Conservation (phyloP, 2,329 filamentous ascomycete genomes). For the Xylogone sp. region DNA sequence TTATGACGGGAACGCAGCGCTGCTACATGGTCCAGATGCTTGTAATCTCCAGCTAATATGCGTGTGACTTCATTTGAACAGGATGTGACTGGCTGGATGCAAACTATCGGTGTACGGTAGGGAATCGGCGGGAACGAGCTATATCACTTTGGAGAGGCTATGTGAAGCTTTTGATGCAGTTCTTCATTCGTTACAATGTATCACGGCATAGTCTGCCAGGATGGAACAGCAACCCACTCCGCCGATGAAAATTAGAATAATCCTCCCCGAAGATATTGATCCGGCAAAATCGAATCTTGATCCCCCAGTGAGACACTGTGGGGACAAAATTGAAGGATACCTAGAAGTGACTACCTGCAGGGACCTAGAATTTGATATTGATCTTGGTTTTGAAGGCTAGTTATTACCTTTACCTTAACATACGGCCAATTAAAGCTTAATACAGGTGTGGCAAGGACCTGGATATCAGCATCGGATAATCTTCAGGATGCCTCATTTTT, state of each 20-base stretch:
- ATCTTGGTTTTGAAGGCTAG: constrained; percentile 4
- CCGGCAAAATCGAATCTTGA: neutral
- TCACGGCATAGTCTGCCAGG: neutral
- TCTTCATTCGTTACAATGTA: neutral
- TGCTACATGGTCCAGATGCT: too few species aligned
- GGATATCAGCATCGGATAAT: constrained; percentile 1
- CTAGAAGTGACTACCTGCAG: constrained; percentile 1
- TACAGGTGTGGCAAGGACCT: constrained; percentile 4
- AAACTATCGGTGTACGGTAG: too few species aligned
- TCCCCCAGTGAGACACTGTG: neutral
- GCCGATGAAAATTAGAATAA: constrained; percentile 2
- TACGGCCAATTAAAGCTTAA: too few species aligned
- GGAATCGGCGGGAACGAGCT: too few species aligned
- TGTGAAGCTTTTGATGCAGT: too few species aligned
- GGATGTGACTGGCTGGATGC: neutral
- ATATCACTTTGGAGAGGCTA: too few species aligned
- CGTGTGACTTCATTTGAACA: neutral
- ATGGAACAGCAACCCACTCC: neutral
- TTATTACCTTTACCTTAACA: neutral
- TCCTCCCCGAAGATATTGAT: constrained; percentile 3
- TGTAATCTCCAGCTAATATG: too few species aligned
- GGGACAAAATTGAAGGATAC: constrained; percentile 3
- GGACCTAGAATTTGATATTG: constrained; percentile 2
- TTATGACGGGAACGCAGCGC: too few species aligned
- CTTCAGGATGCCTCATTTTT: neutral